phyloP scores from a whole-genome alignment of 2,329 filamentous ascomycete genomes.

The Blumeria graminis region DNA sequence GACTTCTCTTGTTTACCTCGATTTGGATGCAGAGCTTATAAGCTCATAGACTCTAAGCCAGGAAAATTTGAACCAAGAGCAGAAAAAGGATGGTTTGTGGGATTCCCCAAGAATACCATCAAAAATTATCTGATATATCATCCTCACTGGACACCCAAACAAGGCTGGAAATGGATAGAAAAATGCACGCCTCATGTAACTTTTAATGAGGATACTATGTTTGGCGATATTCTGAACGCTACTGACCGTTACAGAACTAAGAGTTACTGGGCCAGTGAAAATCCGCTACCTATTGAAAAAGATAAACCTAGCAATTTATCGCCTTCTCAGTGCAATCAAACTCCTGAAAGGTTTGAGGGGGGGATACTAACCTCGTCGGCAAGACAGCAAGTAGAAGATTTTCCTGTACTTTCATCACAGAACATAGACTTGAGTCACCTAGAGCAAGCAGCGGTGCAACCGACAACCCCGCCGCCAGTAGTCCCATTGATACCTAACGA shows the following conservation, averaged over 20 bases:
- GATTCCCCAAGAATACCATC: background rate
- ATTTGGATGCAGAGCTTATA: background rate
- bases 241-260: background rate
- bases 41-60: background rate
- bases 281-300: background rate
- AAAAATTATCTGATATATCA: conserved; percentile 1
- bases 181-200: background rate
- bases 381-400: background rate
- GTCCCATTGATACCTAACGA: background rate
- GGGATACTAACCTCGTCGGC: background rate
- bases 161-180: background rate
- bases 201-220: background rate
- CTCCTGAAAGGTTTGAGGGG: background rate
- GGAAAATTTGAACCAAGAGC: background rate
- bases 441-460: background rate
- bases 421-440: too few species aligned
- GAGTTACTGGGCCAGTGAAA: background rate
- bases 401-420: background rate
- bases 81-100: conserved; percentile 1
- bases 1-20: background rate
- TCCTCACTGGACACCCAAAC: background rate
- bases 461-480: background rate
- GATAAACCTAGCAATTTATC: background rate
- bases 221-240: background rate
- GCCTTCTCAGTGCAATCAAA: background rate